Evolutionary conservation across 2,329 filamentous ascomycete species (phyloP).

Genomic region (Thyridium curvatum): DNA sequence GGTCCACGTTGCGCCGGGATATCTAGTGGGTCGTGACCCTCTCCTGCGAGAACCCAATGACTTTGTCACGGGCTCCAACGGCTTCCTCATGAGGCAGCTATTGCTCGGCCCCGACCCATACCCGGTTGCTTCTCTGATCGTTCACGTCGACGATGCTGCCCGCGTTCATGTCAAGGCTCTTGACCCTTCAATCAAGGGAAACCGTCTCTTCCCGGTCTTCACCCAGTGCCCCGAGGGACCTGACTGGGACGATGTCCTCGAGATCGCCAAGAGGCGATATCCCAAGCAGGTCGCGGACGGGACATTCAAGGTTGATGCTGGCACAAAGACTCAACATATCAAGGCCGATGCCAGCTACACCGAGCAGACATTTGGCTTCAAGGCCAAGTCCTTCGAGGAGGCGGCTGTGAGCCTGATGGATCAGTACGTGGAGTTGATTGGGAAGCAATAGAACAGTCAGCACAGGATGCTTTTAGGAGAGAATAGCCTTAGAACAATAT

Average conservation of each 20-base stretch:
- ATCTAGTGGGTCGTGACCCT: conserved; percentile 23
- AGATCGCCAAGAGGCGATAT: conserved; percentile 25
- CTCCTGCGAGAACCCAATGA: conserved; percentile 15
- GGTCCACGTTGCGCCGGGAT: conserved; percentile 27
- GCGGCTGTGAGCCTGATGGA: conserved; percentile 18
- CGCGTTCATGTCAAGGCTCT: conserved; percentile 29
- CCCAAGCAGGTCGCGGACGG: conserved; percentile 16
- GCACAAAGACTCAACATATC: conserved; percentile 13
- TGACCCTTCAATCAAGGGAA: conserved; percentile 19
- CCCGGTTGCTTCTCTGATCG: conserved; percentile 18
- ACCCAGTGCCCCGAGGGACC: conserved; percentile 5
- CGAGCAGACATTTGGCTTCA: conserved; percentile 17
- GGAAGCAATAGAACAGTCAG: conserved; percentile 6
- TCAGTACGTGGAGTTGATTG: conserved; percentile 15
- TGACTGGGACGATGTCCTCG: conserved; percentile 29
- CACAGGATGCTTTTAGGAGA: no score
- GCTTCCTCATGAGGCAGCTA: conserved; percentile 20
- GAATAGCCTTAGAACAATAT: no score
- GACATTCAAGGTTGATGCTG: conserved; percentile 14
- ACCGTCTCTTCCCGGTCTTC: conserved; percentile 14
- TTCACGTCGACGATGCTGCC: conserved; percentile 31
- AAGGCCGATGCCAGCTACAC: conserved; percentile 19
- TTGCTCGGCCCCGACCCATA: conserved; percentile 20
- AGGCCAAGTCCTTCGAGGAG: conserved; percentile 17
- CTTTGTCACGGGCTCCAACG: conserved; percentile 24